A percentile compares a stretch with the other conserved stretches of the same genome.
Evolutionary conservation across 768 basidiomycete species (phyloP).

Genomic region (Rhodotorula toruloides): DNA sequence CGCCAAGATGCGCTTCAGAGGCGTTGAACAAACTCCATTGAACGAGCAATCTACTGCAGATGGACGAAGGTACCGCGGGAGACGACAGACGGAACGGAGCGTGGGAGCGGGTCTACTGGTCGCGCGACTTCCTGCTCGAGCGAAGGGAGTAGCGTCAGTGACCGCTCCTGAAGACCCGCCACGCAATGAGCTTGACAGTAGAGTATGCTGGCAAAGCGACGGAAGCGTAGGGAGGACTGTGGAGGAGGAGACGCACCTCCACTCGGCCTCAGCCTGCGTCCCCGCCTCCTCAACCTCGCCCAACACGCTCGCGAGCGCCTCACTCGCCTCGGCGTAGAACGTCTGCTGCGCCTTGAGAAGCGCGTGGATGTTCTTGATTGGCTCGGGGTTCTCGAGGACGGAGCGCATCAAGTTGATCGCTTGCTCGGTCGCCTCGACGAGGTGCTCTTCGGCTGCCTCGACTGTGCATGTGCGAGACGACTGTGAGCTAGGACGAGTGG

Average conservation of each 20-base stretch:
- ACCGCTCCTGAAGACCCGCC: too few relatives aligned
- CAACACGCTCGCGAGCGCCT: slow-evolving; percentile 38
- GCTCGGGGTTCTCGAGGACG: slow-evolving; percentile 97
- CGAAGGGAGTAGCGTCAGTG: not conserved
- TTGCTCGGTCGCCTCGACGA: slow-evolving; percentile 96
- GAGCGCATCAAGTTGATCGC: slow-evolving; percentile 48
- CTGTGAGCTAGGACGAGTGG: not conserved
- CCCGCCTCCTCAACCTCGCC: slow-evolving; percentile 44
- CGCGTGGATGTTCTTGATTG: slow-evolving; percentile 86
- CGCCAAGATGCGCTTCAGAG: too few relatives aligned
- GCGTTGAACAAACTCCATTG: too few relatives aligned
- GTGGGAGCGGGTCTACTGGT: too few relatives aligned
- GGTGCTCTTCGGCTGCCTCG: slow-evolving; percentile 64
- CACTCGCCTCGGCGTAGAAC: slow-evolving; percentile 48
- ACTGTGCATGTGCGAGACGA: slow-evolving; percentile 35
- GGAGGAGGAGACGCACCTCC: not conserved
- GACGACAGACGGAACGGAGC: too few relatives aligned
- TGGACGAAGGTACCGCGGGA: too few relatives aligned
- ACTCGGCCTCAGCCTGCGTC: slow-evolving; percentile 23
- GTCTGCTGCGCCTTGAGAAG: slow-evolving; percentile 76
- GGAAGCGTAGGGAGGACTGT: too few relatives aligned
- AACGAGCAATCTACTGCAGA: too few relatives aligned
- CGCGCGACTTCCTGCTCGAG: slow-evolving; percentile 16
- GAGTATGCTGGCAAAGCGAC: too few relatives aligned
- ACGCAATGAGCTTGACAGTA: too few relatives aligned